Base-by-base conservation (phyloP, 257 asterid genomes). In the Primulina huaijiensis region DNA sequence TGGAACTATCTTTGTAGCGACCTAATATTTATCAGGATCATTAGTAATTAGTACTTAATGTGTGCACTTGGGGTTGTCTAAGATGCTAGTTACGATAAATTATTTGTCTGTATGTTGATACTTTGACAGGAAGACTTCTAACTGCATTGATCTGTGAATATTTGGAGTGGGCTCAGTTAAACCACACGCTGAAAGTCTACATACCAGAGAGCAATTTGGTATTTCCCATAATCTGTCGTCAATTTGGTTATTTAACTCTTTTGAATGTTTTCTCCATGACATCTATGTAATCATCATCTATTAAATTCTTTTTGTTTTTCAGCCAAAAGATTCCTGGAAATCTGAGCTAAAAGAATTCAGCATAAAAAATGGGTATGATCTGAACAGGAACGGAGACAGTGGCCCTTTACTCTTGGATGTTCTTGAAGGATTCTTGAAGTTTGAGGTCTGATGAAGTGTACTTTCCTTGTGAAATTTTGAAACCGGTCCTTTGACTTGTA, bases 401-500 rank as follows among this genome's bases (percentile, higher is more conserved):
- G 95, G 89, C 62, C 99, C 99, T 59, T 82, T 94, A 80, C 97
- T 94, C 76, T 85, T 94, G 88, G 99, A 94, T 76, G 97, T 88
- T 81, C 97, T 94, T 70, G 97, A 89, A 80, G 99, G 99, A 64
- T 94, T 94, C 84, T 82, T 94, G 96, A 94, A 94, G 83, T 94
- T 89, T 65, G 98, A 94, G 99, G 99, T 91, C 60, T 30, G 89
- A 76, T 80, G 57, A 35, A 65, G 60, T 64, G 31, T 29, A 3
- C 30, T 65, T 50, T 37, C 20, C 63, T 8, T 61, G 60, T 50
- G 40, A 58, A 6, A 43, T 62, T 53, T 34, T 78, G 66, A 76
- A 82, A 55, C 69, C 83, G 78, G 80, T 80, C 40, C 63, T 78
- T 73, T 67, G 85, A 84, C 19, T 62, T 81, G 25, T 82, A 84